Evolutionary conservation across 2,329 filamentous ascomycete species (phyloP), one percentile per base, ranked within the genome.

Genomic region (Aspergillus bombycis): DNA sequence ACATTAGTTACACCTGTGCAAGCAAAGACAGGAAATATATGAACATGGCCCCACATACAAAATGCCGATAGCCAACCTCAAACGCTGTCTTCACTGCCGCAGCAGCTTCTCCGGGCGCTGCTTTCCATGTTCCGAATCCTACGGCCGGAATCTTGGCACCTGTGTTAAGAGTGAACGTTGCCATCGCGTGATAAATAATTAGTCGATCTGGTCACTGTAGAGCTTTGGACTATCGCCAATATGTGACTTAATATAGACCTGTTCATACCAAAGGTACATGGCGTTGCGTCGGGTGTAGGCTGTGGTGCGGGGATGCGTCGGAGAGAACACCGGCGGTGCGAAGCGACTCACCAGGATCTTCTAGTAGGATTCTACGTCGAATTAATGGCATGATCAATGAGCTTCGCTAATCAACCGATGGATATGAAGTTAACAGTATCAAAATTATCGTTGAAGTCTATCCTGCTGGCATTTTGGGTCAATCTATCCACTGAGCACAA

Each of bases 381-480:
- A 3, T 36, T 16, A 36, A 16, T 6, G 34, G 2, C 14, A 5
- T 16, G 34, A 1, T 36, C 34, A 14, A 14, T 1, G 3, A 2
- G 2, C 5, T 1, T 6, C 2, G 14, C 2, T 16, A 8, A 36
- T 36, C 1, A 5, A 8, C 34, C 14, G 34, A 36, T 3, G 3
- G 2, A 0, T 36, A 8, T 36, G 0, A 0, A 3, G 2, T 36
- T 36, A 16, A 1, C 0, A 16, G 6, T 16, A 16, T 2, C 5
- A 6, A 16, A 14, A 6, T 16, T 16, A 16, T 2, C 1, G 16
- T 16, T 8, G 34, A 2, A 11, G 0, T 11, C 0, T 3, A 34
- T 4, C 11, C 10, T 11, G 10, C 1, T 34, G 32, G 3, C 32
- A 1, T 34, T 34, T 34, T 3, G 10, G 2, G 6, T 11, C 32